Conservation (phyloP, 441 rosid genomes). For the Aquilaria agallochum region DNA sequence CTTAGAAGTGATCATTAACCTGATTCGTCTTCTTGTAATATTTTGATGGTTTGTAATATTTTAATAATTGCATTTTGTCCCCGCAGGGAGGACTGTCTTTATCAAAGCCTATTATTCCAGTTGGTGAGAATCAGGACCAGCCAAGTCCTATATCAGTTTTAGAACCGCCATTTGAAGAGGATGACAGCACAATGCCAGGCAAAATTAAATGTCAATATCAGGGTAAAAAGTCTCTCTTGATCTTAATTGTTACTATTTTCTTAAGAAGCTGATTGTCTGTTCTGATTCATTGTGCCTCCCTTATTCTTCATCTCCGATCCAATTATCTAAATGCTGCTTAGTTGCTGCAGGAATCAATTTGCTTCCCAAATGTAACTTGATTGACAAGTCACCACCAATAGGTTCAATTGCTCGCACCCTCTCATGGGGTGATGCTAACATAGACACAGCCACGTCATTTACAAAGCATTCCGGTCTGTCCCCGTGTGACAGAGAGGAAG, state of each 20-base stretch:
- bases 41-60: conserved; percentile 5
- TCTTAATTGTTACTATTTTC: conserved; percentile 1
- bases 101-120: conserved; percentile 34
- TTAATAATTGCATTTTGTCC: conserved; percentile 10
- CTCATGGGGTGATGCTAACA: conserved; percentile 55
- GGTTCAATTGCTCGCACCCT: conserved; percentile 71
- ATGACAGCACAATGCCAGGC: conserved; percentile 36
- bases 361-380: conserved; percentile 49
- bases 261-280: neutral
- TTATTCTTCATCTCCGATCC: neutral
- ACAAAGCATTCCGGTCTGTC: conserved; percentile 29
- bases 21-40: neutral
- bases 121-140: conserved; percentile 74
- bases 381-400: conserved; percentile 83
- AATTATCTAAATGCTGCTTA: neutral
- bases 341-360: conserved; percentile 36
- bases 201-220: conserved; percentile 28
- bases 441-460: conserved; percentile 32
- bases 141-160: conserved; percentile 96
- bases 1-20: too few species aligned
- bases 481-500: conserved; percentile 35
- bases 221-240: conserved; percentile 32
- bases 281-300: neutral
- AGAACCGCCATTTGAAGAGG: conserved; percentile 75
- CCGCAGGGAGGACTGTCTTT: conserved; percentile 52